Base-by-base conservation (phyloP, 108 stramenopile species). In the Cyclotella kingstonii region DNA sequence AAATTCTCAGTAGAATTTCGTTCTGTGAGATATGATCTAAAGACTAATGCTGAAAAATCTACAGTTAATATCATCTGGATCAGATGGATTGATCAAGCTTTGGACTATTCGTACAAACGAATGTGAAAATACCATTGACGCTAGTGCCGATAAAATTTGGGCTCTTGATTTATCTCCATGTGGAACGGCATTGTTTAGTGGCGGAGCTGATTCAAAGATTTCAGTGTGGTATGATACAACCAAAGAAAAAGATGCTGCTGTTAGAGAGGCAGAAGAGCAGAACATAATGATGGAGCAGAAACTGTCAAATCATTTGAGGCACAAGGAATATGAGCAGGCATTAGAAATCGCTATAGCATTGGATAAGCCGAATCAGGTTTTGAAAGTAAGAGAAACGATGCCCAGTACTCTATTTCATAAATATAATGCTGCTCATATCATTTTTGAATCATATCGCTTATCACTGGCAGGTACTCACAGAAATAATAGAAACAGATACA, bases 71-170 rank as follows among this genome's bases (percentile, higher is more conserved):
- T 95, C 95, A 12, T 80, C 87, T 6, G 95, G 93, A 21, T 95
- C 96, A 18, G 96, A 98, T 66, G 98, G 98, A 0, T 76, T 97
- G 43, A 43, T 98, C 18, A 96, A 96, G 68, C 61, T 98, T 5
- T 97, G 97, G 96, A 95, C 96, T 14, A 86, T 97, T 40, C 81
- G 93, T 5, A 92, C 91, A 1, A 92, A 91, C 43, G 96, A 98
- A 62, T 98, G 96, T 60, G 94, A 93, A 51, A 75, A 84, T 1
- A 97, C 97, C 1, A 68, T 96, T 50, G 96, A 97, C 55, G 92
- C 80, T 0, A 96, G 97, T 63, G 70, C 76, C 23, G 91, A 96
- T 76, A 92, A 93, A 63, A 82, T 96, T 31, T 98, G 98, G 98
- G 96, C 96, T 5, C 54, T 98, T 43, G 93, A 95, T 62, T 54